Conservation (phyloP, 106 monocot species). For the Ottelia alismoides region DNA sequence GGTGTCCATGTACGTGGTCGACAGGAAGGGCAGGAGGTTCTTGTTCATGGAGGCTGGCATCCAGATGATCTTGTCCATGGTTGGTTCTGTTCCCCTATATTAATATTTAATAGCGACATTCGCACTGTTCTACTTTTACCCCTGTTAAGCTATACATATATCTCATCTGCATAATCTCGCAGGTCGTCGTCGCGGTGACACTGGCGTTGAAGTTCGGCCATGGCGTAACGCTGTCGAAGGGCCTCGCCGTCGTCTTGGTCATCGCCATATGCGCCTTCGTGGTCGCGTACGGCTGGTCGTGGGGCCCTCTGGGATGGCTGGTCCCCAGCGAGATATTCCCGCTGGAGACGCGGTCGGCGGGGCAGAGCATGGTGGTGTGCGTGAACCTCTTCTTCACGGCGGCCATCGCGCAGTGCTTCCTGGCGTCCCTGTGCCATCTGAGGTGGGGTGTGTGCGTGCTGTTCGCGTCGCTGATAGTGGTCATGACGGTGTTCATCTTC, state of each 20-base stretch:
- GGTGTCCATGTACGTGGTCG: conserved; percentile 18
- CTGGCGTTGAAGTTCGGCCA: conserved; percentile 16
- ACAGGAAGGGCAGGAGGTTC: conserved; percentile 10
- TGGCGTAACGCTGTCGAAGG: conserved; percentile 8
- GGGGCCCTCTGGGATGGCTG: conserved; percentile 40
- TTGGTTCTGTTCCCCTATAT: no score
- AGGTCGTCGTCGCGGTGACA: conserved; percentile 14
- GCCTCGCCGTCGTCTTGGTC: conserved; percentile 17
- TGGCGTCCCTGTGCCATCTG: conserved; percentile 28
- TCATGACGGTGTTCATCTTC: conserved; percentile 19
- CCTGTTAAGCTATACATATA: no score
- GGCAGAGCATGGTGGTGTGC: conserved; percentile 26
- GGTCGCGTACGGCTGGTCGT: conserved; percentile 30
- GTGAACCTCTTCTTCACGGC: conserved; percentile 35
- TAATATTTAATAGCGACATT: no score
- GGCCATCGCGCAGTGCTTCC: conserved; percentile 23
- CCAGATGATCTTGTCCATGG: conserved; percentile 22
- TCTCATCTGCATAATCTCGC: no score
- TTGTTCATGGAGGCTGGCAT: conserved; percentile 20
- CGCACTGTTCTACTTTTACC: no score
- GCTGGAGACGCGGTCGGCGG: conserved; percentile 30
- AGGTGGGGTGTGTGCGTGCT: conserved; percentile 26
- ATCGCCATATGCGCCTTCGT: conserved; percentile 23
- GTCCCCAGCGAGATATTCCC: conserved; percentile 45
- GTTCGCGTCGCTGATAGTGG: conserved; percentile 19